phyloP scores from a whole-genome alignment of 306 rosid genomes.

The Rosa persica region DNA sequence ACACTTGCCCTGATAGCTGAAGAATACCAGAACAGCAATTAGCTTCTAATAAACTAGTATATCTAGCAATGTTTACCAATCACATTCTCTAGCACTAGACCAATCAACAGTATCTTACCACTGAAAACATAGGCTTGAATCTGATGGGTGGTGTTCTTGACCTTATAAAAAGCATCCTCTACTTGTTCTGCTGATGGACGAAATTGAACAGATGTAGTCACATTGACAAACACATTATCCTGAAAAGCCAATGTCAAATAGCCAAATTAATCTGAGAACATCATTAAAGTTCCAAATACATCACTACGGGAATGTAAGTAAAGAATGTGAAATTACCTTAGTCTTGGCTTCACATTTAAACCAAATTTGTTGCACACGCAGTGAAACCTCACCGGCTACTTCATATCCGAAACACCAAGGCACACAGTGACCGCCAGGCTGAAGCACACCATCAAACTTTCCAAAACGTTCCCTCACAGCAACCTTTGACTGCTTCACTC shows the following conservation, averaged over 20 bases:
- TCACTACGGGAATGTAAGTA: not conserved
- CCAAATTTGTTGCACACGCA: constrained; percentile 68
- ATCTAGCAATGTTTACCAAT: constrained; percentile 10
- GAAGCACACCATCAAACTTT: constrained; percentile 46
- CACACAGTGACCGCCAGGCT: constrained; percentile 71
- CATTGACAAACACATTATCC: constrained; percentile 76
- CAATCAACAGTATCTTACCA: constrained; percentile 36
- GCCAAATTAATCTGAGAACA: not conserved
- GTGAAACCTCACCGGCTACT: constrained; percentile 53
- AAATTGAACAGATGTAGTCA: constrained; percentile 66
- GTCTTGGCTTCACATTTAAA: constrained; percentile 68
- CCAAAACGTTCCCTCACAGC: constrained; percentile 66
- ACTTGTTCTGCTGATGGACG: constrained; percentile 58
- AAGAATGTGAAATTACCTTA: constrained; percentile 40
- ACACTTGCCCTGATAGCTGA: constrained; percentile 69
- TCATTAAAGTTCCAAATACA: not conserved
- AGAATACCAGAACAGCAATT: constrained; percentile 23
- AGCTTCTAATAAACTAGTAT: constrained; percentile 14
- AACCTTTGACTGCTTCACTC: constrained; percentile 64
- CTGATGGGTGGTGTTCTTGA: constrained; percentile 60
- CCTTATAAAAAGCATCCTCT: constrained; percentile 72
- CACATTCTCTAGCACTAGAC: constrained; percentile 4
- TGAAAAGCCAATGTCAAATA: constrained; percentile 19
- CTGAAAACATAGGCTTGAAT: constrained; percentile 73
- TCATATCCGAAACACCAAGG: constrained; percentile 68